A percentile compares a stretch with the other conserved stretches of the same genome.
Evolutionary conservation across 176 grass and related monocot species (phyloP).

Genomic region (Oryza longistaminata): DNA sequence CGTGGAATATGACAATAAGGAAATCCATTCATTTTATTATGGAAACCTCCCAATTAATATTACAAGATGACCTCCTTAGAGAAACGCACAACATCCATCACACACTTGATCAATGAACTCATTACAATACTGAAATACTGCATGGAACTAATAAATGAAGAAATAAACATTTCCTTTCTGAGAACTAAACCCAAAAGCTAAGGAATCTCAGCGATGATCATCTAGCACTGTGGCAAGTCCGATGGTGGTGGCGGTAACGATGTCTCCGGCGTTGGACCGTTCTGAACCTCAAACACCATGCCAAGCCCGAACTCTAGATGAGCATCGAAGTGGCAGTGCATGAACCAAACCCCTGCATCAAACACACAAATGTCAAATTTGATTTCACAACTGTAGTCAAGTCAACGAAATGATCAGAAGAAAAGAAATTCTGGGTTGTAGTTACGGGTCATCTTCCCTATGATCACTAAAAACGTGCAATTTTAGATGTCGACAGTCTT

Average conservation of each 20-base stretch:
- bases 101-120: not conserved
- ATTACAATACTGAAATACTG: not conserved
- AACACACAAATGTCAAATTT: not conserved
- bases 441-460: no score
- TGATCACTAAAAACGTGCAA: no score
- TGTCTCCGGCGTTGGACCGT: conserved; percentile 6
- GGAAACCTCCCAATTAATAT: not conserved
- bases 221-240: conserved; percentile 31
- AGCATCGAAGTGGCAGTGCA: conserved; percentile 49
- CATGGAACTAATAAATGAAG: not conserved
- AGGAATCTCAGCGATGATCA: not conserved
- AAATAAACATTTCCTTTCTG: not conserved
- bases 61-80: not conserved
- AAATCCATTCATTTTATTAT: not conserved
- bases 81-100: not conserved
- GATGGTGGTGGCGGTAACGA: conserved; percentile 17
- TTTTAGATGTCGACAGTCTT: no score
- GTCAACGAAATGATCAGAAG: no score
- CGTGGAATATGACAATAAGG: not conserved
- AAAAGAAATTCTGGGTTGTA: no score
- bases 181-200: not conserved
- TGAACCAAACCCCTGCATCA: conserved; percentile 45
- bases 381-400: not conserved
- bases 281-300: conserved; percentile 43
- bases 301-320: conserved; percentile 36